Conservation (phyloP, 2,329 filamentous ascomycete genomes). For the Celoporthe dispersa region DNA sequence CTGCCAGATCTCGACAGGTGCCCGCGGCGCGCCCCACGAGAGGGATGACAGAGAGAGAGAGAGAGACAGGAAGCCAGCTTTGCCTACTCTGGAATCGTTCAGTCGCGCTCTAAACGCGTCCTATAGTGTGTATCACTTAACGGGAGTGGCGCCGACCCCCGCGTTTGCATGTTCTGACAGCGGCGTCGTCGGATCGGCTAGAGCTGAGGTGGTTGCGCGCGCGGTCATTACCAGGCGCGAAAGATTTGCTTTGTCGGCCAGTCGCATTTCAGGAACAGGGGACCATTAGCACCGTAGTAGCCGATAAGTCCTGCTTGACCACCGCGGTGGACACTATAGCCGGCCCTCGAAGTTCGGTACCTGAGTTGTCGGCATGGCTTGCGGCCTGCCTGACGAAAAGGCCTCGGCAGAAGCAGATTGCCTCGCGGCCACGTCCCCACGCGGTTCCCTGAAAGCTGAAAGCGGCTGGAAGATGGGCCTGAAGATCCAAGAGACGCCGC, state of each 20-base stretch:
- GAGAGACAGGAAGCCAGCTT: neutral
- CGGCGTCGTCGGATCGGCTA: neutral
- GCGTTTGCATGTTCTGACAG: neutral
- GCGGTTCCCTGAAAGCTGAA: neutral
- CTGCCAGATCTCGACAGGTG: neutral
- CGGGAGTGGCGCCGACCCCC: neutral
- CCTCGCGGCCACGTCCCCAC: neutral
- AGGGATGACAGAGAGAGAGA: neutral
- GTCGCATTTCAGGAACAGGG: neutral
- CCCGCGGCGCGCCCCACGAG: neutral
- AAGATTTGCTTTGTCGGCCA: neutral
- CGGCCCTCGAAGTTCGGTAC: neutral
- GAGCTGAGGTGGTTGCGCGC: neutral
- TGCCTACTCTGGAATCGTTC: slow-evolving; percentile 2
- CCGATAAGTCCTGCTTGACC: neutral
- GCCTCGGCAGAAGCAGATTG: neutral
- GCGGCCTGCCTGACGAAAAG: neutral
- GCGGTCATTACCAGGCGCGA: neutral
- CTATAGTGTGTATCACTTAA: neutral
- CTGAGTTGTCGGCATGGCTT: neutral
- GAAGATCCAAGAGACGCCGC: neutral
- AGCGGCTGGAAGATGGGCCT: neutral
- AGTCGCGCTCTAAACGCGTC: neutral
- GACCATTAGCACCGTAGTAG: neutral
- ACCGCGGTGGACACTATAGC: neutral